These are phyloP conservation scores for Phytophthora tentaculata DNA, from an alignment of 352 stramenopile genomes.

Conservation along the genomic window DNA sequence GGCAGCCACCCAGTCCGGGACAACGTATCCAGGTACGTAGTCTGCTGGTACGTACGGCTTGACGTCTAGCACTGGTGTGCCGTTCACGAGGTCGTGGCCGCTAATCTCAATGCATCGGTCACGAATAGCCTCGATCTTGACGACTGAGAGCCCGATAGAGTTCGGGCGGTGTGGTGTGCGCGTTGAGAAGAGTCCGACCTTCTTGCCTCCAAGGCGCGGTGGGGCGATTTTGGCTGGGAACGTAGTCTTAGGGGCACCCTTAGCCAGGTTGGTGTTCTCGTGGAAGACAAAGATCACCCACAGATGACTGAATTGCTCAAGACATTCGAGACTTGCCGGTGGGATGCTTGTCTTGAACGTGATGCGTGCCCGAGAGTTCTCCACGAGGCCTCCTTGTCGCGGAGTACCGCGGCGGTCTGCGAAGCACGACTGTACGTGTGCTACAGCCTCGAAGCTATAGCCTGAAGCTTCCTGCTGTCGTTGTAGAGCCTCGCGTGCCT, in stretches of 20 bases:
- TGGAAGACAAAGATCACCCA: conserved; percentile 94
- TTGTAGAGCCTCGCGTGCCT: conserved; percentile 72
- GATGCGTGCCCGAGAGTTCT: conserved; percentile 69
- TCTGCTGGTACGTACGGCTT: conserved; percentile 97
- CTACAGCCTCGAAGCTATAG: conserved; percentile 80
- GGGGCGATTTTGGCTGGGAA: conserved; percentile 86
- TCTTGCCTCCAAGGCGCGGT: conserved; percentile 74
- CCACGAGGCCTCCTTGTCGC: conserved; percentile 78
- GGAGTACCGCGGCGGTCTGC: conserved; percentile 86
- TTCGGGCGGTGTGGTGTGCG: conserved; percentile 97
- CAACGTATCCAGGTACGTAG: conserved; percentile 58
- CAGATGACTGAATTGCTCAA: conserved; percentile 89
- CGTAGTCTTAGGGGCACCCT: conserved; percentile 57
- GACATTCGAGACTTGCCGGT: conserved; percentile 71
- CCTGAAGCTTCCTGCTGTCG: conserved; percentile 60
- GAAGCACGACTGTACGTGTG: conserved; percentile 84
- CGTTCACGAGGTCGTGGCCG: conserved; percentile 95
- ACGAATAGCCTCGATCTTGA: conserved; percentile 90
- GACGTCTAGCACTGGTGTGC: conserved; percentile 97
- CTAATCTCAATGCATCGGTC: conserved; percentile 89
- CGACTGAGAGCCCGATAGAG: conserved; percentile 92
- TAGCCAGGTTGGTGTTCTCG: conserved; percentile 88
- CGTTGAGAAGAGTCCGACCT: conserved; percentile 96
- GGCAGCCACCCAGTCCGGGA: conserved; percentile 76
- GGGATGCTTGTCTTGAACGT: conserved; percentile 80